Percentiles rank a stretch among this genome's conserved stretches.
Conservation (phyloP, 2,329 filamentous ascomycete genomes). For the Fusarium buxicola region DNA sequence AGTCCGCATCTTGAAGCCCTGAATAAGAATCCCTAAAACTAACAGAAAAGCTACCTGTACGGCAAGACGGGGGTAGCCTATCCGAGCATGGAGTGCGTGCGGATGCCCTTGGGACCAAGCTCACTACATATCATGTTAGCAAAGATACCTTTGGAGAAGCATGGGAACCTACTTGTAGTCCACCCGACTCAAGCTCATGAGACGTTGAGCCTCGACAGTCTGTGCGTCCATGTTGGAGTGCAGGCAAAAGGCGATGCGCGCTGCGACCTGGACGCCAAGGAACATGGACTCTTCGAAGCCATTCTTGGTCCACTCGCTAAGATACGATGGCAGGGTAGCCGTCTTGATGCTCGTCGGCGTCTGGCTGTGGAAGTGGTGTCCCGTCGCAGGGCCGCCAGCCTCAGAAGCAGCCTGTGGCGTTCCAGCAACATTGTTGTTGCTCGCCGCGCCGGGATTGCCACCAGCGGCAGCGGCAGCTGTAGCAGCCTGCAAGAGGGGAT, state of each 20-base stretch:
- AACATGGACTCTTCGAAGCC: conserved; percentile 85
- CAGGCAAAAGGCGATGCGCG: conserved; percentile 69
- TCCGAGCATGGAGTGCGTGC: conserved; percentile 65
- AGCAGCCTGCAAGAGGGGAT: conserved; percentile 91
- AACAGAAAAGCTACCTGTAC: conserved; percentile 26
- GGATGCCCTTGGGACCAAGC: conserved; percentile 65
- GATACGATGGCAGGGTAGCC: conserved; percentile 82
- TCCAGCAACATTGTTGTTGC: conserved; percentile 54
- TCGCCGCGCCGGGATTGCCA: conserved; percentile 53
- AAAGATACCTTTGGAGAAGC: not conserved
- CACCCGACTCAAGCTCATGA: conserved; percentile 68
- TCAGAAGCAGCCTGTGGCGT: conserved; percentile 57
- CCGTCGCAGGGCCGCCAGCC: conserved; percentile 49
- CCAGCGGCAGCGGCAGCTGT: conserved; percentile 75
- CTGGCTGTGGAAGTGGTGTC: conserved; percentile 70
- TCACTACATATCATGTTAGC: conserved; percentile 55
- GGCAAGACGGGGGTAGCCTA: conserved; percentile 40
- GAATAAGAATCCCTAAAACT: conserved; percentile 24
- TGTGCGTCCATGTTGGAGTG: conserved; percentile 66
- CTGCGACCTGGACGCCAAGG: conserved; percentile 87
- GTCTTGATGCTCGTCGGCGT: conserved; percentile 88
- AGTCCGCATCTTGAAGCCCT: conserved; percentile 28
- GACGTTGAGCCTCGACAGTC: conserved; percentile 63
- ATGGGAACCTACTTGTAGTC: conserved; percentile 69
- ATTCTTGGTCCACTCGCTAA: conserved; percentile 89